phyloP scores from a whole-genome alignment of 192 early-diverging fungal genomes.

The Coemansia nantahalensis region DNA sequence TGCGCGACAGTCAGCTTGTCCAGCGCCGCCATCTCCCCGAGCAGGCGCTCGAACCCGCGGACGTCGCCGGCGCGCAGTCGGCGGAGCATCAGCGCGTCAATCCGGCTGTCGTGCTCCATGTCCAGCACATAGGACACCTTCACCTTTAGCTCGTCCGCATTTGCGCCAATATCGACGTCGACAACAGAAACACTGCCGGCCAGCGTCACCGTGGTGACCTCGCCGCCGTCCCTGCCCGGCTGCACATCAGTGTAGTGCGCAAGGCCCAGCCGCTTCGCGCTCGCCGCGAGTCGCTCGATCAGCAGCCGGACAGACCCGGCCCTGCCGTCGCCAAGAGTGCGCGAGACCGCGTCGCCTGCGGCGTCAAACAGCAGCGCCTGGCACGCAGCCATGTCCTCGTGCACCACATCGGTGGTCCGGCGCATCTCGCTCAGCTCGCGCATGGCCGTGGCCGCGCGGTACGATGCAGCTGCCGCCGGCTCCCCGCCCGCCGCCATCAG shows the following conservation, averaged over 20 bases:
- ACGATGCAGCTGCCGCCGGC: conserved; percentile 4
- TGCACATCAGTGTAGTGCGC: conserved; percentile 44
- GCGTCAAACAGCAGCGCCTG: conserved; percentile 24
- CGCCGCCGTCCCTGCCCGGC: neutral
- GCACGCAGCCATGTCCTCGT: conserved; percentile 26
- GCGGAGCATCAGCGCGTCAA: conserved; percentile 32
- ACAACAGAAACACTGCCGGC: conserved; percentile 46
- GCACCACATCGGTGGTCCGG: conserved; percentile 23
- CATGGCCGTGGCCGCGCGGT: conserved; percentile 16
- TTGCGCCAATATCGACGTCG: conserved; percentile 39
- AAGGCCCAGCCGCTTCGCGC: conserved; percentile 31
- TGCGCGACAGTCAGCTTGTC: conserved; percentile 30
- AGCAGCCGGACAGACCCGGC: conserved; percentile 9
- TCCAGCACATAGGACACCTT: conserved; percentile 48
- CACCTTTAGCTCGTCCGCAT: conserved; percentile 19
- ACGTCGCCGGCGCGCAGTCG: conserved; percentile 26
- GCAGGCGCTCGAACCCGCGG: conserved; percentile 34
- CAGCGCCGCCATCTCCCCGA: conserved; percentile 32
- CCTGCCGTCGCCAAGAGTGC: conserved; percentile 1
- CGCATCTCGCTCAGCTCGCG: conserved; percentile 45
- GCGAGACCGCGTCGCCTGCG: conserved; percentile 26
- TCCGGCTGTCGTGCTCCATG: conserved; percentile 39
- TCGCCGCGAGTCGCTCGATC: conserved; percentile 26
- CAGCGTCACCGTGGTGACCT: conserved; percentile 43
- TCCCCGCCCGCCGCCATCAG: conserved; percentile 6